A percentile compares a stretch with the other conserved stretches of the same genome.
Evolutionary conservation across 352 stramenopile species (phyloP).

Genomic region (Globisporangium mamillatum): DNA sequence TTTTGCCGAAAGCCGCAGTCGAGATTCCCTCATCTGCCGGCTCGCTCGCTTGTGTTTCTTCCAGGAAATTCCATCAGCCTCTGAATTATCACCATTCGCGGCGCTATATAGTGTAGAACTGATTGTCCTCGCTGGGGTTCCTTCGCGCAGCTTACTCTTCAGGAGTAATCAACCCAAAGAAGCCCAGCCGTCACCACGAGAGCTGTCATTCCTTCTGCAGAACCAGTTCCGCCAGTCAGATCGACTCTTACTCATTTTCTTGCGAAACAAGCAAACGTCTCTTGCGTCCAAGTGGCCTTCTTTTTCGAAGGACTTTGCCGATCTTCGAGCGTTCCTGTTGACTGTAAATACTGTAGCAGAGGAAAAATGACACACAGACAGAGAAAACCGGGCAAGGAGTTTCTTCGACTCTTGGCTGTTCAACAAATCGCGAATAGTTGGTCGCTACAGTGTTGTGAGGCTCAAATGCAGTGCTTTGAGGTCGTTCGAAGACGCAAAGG

Average conservation of each 20-base stretch:
- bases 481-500: constrained; percentile 52
- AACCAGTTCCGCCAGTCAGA: neutral
- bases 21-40: neutral
- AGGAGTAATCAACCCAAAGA: neutral
- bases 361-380: neutral
- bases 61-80: neutral
- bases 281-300: no score
- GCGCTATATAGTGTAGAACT: no score
- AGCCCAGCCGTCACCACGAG: neutral
- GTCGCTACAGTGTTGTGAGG: constrained; percentile 31
- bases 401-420: neutral
- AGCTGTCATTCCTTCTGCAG: neutral
- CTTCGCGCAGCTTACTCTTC: neutral
- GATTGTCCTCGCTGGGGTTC: no score
- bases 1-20: neutral
- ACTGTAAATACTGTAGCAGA: neutral
- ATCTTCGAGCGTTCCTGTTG: neutral
- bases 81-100: neutral
- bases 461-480: constrained; percentile 48
- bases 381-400: neutral
- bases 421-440: neutral
- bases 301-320: neutral
- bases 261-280: no score
- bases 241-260: neutral
- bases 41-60: neutral